These are phyloP conservation scores for Trametes pubescens DNA, from an alignment of 1,284 basidiomycete species.

Conservation along the genomic window DNA sequence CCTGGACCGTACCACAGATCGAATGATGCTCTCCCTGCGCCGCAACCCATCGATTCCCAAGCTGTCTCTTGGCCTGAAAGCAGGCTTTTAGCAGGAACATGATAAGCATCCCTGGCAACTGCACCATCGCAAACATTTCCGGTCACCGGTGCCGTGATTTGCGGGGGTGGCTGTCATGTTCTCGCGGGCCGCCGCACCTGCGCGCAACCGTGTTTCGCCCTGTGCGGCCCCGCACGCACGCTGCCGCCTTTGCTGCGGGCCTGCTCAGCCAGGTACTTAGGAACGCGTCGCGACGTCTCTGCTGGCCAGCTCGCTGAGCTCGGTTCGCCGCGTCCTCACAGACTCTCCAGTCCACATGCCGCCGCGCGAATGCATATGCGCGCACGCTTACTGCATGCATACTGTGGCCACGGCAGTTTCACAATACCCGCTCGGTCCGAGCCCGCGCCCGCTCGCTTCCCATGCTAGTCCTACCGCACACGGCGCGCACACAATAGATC, in stretches of 20 bases:
- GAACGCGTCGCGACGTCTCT: no score
- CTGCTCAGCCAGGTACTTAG: no score
- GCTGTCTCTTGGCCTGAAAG: neutral
- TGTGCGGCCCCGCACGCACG: no score
- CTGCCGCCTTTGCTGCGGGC: no score
- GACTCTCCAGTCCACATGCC: no score
- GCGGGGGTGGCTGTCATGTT: neutral
- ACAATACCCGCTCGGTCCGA: constrained; percentile 5
- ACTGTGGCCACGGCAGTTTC: neutral
- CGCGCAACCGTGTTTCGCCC: neutral
- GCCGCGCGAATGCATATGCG: no score
- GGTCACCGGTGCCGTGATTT: neutral
- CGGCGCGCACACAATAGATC: constrained; percentile 15
- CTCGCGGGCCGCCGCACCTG: neutral
- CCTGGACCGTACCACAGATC: constrained; percentile 4
- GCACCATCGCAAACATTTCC: neutral
- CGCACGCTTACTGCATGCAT: neutral
- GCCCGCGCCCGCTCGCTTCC: constrained; percentile 2
- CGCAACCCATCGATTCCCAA: neutral
- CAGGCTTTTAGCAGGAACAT: neutral
- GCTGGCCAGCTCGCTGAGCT: no score
- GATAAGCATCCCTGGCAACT: neutral
- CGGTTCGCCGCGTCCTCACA: no score
- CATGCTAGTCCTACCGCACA: constrained; percentile 14
- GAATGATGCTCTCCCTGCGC: constrained; percentile 9